Conservation (phyloP, 2,329 filamentous ascomycete genomes). For the Pyrenochaeta sp. region DNA sequence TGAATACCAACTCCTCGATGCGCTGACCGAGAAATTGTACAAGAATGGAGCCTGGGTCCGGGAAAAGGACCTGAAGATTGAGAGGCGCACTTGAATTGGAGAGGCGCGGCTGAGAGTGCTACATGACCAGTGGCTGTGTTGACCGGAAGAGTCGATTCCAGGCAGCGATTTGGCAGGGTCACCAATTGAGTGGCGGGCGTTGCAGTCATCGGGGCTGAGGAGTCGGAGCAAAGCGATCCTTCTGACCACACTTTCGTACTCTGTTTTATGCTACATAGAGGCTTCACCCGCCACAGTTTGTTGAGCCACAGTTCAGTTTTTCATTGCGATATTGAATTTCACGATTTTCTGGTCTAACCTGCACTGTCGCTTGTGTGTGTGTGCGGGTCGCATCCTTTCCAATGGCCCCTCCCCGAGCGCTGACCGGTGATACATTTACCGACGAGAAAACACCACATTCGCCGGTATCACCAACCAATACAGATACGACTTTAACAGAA, state of each 20-base stretch:
- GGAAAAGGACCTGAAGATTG: constrained; percentile 33
- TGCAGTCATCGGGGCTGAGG: constrained; percentile 22
- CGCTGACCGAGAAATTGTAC: constrained; percentile 18
- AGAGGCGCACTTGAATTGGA: constrained; percentile 27
- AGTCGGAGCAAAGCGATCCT: constrained; percentile 13
- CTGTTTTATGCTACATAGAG: constrained; percentile 30
- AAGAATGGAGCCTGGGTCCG: constrained; percentile 36
- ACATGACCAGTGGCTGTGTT: constrained; percentile 32
- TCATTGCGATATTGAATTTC: no score
- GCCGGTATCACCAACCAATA: constrained; percentile 38
- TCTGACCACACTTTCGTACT: constrained; percentile 13
- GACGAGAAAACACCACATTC: constrained; percentile 32
- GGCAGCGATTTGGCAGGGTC: constrained; percentile 19
- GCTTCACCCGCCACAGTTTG: constrained; percentile 31
- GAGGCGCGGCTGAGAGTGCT: no score
- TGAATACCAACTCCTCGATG: constrained; percentile 39
- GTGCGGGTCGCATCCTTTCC: not conserved
- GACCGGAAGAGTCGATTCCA: constrained; percentile 15
- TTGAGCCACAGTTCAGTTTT: constrained; percentile 32
- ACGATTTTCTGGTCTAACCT: constrained; percentile 7
- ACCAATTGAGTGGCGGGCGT: constrained; percentile 29
- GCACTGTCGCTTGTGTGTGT: constrained; percentile 10
- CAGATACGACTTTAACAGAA: constrained; percentile 36
- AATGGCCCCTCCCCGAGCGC: constrained; percentile 39
- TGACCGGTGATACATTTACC: constrained; percentile 43